These are phyloP conservation scores for Neonectria hederae DNA, from an alignment of 2,329 filamentous ascomycete genomes.

Conservation along the genomic window DNA sequence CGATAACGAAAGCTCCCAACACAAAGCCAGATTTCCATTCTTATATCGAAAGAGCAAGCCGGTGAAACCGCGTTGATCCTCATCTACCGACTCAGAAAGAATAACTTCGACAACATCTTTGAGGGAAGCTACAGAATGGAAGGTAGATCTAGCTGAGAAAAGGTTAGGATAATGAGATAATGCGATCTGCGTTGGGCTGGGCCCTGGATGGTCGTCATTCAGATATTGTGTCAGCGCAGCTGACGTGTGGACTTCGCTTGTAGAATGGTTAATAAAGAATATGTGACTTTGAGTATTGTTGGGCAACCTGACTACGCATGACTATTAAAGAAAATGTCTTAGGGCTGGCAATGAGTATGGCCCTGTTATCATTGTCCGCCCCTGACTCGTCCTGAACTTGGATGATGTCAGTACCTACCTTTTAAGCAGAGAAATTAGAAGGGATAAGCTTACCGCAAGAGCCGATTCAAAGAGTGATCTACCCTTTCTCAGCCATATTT, in stretches of 20 bases:
- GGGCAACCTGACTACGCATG: background rate
- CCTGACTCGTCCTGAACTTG: background rate
- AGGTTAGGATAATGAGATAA: background rate
- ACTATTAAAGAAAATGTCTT: background rate
- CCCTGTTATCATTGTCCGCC: background rate
- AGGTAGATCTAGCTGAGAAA: background rate
- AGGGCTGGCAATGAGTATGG: background rate
- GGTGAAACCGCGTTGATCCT: background rate
- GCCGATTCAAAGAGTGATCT: background rate
- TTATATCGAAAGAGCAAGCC: conserved; percentile 11
- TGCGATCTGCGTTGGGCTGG: background rate
- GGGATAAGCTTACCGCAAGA: conserved; percentile 11
- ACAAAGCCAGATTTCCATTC: background rate
- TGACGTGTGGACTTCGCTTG: background rate
- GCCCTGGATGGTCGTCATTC: background rate
- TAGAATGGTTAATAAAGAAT: background rate
- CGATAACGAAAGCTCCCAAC: conserved; percentile 4
- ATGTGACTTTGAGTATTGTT: background rate
- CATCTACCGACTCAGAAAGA: background rate
- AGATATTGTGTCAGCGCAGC: background rate
- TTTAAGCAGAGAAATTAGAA: background rate
- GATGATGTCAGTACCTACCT: background rate
- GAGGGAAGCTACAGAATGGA: background rate
- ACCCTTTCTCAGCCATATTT: conserved; percentile 24
- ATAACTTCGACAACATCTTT: background rate